Evolutionary conservation across 257 asterid species (phyloP).

Genomic region (Solanum paucissectum): DNA sequence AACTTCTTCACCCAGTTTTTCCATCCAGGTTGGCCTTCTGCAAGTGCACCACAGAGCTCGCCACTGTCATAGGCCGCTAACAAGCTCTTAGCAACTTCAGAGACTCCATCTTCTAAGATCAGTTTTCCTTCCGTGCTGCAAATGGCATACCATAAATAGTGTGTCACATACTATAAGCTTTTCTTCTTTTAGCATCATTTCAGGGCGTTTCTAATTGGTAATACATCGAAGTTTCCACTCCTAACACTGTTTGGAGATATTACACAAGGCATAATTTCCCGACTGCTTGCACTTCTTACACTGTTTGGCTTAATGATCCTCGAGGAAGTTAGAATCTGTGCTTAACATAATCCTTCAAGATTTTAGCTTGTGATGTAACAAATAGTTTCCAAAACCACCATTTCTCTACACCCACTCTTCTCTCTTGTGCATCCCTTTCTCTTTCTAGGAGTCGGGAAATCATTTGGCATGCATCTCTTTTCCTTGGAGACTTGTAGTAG

Average conservation of each 20-base stretch:
- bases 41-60: conserved; percentile 58
- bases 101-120: conserved; percentile 57
- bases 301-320: neutral
- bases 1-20: conserved; percentile 83
- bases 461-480: neutral
- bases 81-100: conserved; percentile 69
- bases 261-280: neutral
- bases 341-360: neutral
- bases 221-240: neutral
- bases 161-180: neutral
- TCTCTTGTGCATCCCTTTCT: neutral
- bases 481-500: neutral
- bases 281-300: neutral
- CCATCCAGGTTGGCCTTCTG: conserved; percentile 77
- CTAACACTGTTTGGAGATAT: neutral
- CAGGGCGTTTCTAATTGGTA: neutral
- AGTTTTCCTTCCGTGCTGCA: conserved; percentile 69
- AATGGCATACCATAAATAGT: neutral
- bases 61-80: conserved; percentile 71
- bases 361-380: neutral
- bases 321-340: neutral
- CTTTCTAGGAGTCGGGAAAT: neutral
- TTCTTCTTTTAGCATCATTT: neutral
- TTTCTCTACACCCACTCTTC: neutral
- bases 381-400: neutral